These are phyloP conservation scores for Lichtheimia hyalospora DNA, from an alignment of 371 early-diverging fungal species.

Conservation along the genomic window DNA sequence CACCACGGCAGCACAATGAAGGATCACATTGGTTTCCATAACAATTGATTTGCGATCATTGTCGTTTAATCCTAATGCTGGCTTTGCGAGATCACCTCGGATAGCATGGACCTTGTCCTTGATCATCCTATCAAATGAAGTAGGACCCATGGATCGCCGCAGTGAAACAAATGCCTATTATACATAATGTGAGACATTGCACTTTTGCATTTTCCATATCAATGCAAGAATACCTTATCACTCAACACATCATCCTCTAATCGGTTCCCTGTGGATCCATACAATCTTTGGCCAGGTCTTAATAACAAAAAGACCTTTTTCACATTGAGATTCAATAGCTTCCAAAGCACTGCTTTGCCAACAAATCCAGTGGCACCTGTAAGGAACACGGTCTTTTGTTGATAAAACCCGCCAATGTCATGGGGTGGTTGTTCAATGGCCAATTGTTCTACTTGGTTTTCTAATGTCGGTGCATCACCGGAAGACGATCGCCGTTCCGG, in stretches of 20 bases:
- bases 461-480: neutral
- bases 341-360: constrained; percentile 63
- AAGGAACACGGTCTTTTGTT: constrained; percentile 45
- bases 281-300: constrained; percentile 23
- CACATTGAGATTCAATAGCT: constrained; percentile 36
- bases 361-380: constrained; percentile 68
- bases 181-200: neutral
- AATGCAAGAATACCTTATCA: constrained; percentile 30
- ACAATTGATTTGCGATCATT: constrained; percentile 40
- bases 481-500: neutral
- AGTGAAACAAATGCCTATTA: constrained; percentile 41
- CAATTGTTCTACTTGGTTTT: constrained; percentile 3
- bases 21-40: constrained; percentile 45
- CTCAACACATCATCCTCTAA: constrained; percentile 43
- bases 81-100: constrained; percentile 49
- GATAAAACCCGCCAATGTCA: constrained; percentile 27
- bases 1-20: constrained; percentile 60
- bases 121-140: constrained; percentile 38
- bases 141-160: constrained; percentile 40
- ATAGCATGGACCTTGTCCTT: constrained; percentile 56
- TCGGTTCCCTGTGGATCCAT: constrained; percentile 20
- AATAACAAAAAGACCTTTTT: constrained; percentile 35
- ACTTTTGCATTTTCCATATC: neutral
- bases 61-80: constrained; percentile 48
- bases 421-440: neutral